Base-by-base conservation (phyloP, 2,329 filamentous ascomycete species). In the Moelleriella libera region DNA sequence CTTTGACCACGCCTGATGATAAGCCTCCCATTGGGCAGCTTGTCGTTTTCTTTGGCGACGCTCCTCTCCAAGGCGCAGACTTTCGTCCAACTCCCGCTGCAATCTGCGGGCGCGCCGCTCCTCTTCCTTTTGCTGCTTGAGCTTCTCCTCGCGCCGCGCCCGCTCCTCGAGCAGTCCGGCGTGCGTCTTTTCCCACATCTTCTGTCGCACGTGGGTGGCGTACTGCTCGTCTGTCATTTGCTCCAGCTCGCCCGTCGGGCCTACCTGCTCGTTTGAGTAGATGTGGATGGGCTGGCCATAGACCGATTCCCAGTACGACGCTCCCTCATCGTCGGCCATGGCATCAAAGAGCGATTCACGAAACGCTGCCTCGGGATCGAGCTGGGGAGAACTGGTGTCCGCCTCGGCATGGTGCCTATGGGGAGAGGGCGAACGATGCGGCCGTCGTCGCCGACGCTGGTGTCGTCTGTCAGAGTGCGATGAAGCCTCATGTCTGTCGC, bases 171-270 rank as follows among this genome's bases (percentile, higher is more conserved):
- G 63, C 46, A 94, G 68, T 28, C 90, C 85, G 53, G 90, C 83
- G 59, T 95, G 81, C 47, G 85, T 94, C 67, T 87, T 88, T 71
- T 96, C 89, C 83, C 88, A 98, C 92, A 98, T 97, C 65, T 81
- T 82, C 46, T 76, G 75, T 14, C 90, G 80, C 40, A 98, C 90
- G 62, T 89, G 84, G 2, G 80, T 72, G 0, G 87, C 85, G 61
- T 97, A 98, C 62, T 96, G 85, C 30, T 97, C 89, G 55, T 97
- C 92, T 7, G 74, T 81, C 90, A 97, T 97, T 52, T 74, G 75
- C 63, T 95, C 88, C 10, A 95, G 70, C 58, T 80, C 63, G 52
- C 75, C 75, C 58, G 53, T 64, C 55, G 67, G 64, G 50, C 66
- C 69, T 7, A 64, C 59, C 5, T 58, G 53, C 45, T 69, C 64